Evolutionary conservation across 2,329 filamentous ascomycete species (phyloP).

Genomic region (Trichophyton schoenleinii): DNA sequence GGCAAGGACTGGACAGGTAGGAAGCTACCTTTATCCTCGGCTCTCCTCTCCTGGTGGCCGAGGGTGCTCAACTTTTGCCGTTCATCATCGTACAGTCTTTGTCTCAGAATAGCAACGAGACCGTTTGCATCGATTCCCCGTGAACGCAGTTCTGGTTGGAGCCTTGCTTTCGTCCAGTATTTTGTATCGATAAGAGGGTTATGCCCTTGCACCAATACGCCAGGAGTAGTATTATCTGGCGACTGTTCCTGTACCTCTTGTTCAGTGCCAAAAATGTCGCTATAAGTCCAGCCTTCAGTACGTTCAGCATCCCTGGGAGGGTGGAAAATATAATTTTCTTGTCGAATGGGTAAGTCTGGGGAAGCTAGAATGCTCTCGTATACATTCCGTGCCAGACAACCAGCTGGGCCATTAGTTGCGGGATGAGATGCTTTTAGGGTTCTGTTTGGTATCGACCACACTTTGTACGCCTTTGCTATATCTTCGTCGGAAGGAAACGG

Average conservation of each 20-base stretch:
- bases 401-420: neutral
- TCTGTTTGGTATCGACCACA: slow-evolving; percentile 20
- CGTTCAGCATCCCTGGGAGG: neutral
- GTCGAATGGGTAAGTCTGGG: slow-evolving; percentile 14
- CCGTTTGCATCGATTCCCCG: slow-evolving; percentile 11
- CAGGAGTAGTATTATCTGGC: neutral
- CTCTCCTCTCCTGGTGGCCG: neutral
- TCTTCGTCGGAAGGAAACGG: slow-evolving; percentile 16
- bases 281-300: slow-evolving; percentile 9
- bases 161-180: slow-evolving; percentile 13
- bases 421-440: slow-evolving; percentile 11
- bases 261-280: slow-evolving; percentile 13
- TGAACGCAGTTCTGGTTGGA: slow-evolving; percentile 13
- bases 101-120: slow-evolving; percentile 12
- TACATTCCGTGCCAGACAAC: slow-evolving; percentile 20
- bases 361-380: slow-evolving; percentile 22
- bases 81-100: slow-evolving; percentile 17
- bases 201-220: slow-evolving; percentile 10
- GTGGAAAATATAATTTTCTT: neutral
- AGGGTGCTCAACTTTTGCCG: neutral
- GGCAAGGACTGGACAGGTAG: slow-evolving; percentile 18
- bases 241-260: neutral
- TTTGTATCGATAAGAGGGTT: slow-evolving; percentile 10
- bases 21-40: slow-evolving; percentile 11
- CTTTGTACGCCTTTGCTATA: slow-evolving; percentile 18